A percentile compares a stretch with the other conserved stretches of the same genome.
phyloP scores from a whole-genome alignment of 768 basidiomycete genomes.

The Coprinellus micaceus region DNA sequence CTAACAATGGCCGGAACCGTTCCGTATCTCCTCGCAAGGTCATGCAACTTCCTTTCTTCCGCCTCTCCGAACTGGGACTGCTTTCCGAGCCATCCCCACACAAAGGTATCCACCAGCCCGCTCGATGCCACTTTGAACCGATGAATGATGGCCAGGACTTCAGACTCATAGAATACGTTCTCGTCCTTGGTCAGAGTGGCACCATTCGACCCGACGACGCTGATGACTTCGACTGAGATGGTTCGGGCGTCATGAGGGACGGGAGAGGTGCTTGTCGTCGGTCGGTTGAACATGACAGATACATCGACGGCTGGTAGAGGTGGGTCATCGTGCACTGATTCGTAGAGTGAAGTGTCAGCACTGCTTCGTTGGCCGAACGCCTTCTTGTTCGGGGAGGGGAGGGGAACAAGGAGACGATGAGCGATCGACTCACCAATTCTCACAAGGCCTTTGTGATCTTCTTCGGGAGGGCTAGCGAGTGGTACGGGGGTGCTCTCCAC shows the following conservation, averaged over 20 bases:
- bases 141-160: constrained; percentile 65
- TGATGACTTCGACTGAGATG: constrained; percentile 73
- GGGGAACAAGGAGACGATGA: background rate
- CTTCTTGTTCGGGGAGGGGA: background rate
- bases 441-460: background rate
- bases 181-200: constrained; percentile 41
- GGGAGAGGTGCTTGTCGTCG: constrained; percentile 15
- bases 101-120: constrained; percentile 61
- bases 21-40: constrained; percentile 71
- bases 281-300: constrained; percentile 36
- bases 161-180: constrained; percentile 69
- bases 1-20: constrained; percentile 46
- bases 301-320: constrained; percentile 50
- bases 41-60: constrained; percentile 65
- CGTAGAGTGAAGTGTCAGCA: background rate
- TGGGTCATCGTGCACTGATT: constrained; percentile 29
- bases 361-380: background rate
- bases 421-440: constrained; percentile 4
- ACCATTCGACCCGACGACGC: constrained; percentile 49
- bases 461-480: too few relatives aligned
- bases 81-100: constrained; percentile 78
- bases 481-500: background rate
- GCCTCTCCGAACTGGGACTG: constrained; percentile 47
- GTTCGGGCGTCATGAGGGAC: constrained; percentile 40
- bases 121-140: constrained; percentile 62